These are phyloP conservation scores for Berkeleyomyces rouxiae DNA, from an alignment of 2,329 filamentous ascomycete species.

Conservation along the genomic window DNA sequence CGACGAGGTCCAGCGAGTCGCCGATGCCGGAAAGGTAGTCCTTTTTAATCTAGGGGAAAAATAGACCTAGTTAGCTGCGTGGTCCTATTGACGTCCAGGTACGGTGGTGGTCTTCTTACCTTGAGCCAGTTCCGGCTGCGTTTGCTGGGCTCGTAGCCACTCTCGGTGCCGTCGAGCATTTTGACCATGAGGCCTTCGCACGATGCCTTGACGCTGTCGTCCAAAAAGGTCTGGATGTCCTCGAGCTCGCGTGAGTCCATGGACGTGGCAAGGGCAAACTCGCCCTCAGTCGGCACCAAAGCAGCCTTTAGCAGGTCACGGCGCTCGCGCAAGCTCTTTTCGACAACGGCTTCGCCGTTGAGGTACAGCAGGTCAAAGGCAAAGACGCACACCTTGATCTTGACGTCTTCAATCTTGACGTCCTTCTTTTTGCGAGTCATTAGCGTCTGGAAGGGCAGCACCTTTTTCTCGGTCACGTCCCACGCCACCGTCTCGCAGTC, in stretches of 20 bases:
- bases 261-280: slow-evolving; percentile 77
- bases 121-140: slow-evolving; percentile 98
- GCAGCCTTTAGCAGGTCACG: slow-evolving; percentile 56
- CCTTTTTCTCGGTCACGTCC: slow-evolving; percentile 89
- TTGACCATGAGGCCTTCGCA: slow-evolving; percentile 99
- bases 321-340: slow-evolving; percentile 71
- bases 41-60: slow-evolving; percentile 60
- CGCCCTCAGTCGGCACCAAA: slow-evolving; percentile 66
- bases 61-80: neutral
- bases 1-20: slow-evolving; percentile 90
- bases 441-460: slow-evolving; percentile 89
- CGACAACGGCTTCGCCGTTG: slow-evolving; percentile 78
- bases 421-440: slow-evolving; percentile 98
- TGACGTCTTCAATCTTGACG: slow-evolving; percentile 86
- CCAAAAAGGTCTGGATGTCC: slow-evolving; percentile 79
- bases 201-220: slow-evolving; percentile 87
- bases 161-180: slow-evolving; percentile 88
- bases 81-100: neutral
- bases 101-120: slow-evolving; percentile 27
- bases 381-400: slow-evolving; percentile 92
- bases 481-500: slow-evolving; percentile 97
- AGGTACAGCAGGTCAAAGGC: slow-evolving; percentile 90
- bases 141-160: slow-evolving; percentile 89
- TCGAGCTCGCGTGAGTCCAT: slow-evolving; percentile 82
- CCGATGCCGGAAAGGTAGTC: slow-evolving; percentile 90